These are phyloP conservation scores for Arthromyces matolae DNA, from an alignment of 768 basidiomycete species.

Conservation along the genomic window DNA sequence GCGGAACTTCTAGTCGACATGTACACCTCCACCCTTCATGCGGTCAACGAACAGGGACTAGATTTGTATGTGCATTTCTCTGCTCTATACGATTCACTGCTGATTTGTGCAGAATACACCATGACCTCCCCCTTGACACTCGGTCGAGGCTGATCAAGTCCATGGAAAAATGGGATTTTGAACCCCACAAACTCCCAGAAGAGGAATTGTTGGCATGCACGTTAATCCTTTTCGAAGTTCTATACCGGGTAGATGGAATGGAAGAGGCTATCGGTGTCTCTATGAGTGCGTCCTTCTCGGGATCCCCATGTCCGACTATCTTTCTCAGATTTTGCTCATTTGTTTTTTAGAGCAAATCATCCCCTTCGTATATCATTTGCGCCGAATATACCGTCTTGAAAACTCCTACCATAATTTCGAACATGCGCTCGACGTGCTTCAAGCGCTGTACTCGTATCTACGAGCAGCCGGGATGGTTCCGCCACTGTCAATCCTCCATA, in stretches of 20 bases:
- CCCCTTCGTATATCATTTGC: slow-evolving; percentile 80
- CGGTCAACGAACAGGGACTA: slow-evolving; percentile 56
- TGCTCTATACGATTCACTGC: background rate
- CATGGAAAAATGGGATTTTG: slow-evolving; percentile 84
- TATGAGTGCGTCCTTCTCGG: slow-evolving; percentile 44
- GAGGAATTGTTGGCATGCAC: slow-evolving; percentile 82
- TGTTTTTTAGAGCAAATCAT: slow-evolving; percentile 62
- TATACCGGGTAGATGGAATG: slow-evolving; percentile 79
- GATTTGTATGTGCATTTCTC: slow-evolving; percentile 36
- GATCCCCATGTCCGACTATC: slow-evolving; percentile 14
- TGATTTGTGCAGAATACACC: slow-evolving; percentile 35
- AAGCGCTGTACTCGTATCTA: slow-evolving; percentile 87
- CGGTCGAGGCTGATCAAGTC: slow-evolving; percentile 61
- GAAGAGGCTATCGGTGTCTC: slow-evolving; percentile 52
- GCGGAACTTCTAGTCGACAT: slow-evolving; percentile 85
- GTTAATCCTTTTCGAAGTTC: slow-evolving; percentile 80
- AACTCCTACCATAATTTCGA: slow-evolving; percentile 98
- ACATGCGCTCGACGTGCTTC: slow-evolving; percentile 94
- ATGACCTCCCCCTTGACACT: slow-evolving; percentile 43
- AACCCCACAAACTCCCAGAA: slow-evolving; percentile 78
- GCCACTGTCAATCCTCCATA: slow-evolving; percentile 61
- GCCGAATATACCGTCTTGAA: slow-evolving; percentile 83
- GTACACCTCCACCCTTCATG: slow-evolving; percentile 73
- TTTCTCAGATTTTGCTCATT: slow-evolving; percentile 8
- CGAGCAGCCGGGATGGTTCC: slow-evolving; percentile 78